Evolutionary conservation across 345 rosid species (phyloP).

Genomic region (Turritis glabra): DNA sequence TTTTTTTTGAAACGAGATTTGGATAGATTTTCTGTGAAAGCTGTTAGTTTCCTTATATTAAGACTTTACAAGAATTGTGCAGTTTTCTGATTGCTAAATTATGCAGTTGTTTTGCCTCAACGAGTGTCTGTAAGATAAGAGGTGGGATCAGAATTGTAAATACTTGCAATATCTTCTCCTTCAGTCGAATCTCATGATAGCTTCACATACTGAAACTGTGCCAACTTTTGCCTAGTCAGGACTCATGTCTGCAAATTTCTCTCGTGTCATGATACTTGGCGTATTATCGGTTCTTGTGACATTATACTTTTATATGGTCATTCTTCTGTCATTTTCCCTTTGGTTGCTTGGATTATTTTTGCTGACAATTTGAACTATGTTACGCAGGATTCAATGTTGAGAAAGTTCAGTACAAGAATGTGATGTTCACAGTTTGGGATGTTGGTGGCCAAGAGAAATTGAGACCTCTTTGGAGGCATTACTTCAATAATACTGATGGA

Average conservation of each 20-base stretch:
- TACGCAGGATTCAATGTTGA: conserved; percentile 92
- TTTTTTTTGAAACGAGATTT: not conserved
- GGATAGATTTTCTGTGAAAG: not conserved
- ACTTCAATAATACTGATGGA: conserved; percentile 97
- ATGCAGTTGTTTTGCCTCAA: not conserved
- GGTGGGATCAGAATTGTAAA: not conserved
- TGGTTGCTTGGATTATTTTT: not conserved
- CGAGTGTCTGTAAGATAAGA: not conserved
- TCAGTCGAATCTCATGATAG: not conserved
- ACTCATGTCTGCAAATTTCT: not conserved
- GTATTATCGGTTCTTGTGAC: not conserved
- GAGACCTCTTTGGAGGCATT: conserved; percentile 99
- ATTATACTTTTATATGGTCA: not conserved
- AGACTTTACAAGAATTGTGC: not conserved
- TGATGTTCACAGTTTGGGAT: conserved; percentile 98
- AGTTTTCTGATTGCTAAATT: not conserved
- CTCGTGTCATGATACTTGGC: not conserved
- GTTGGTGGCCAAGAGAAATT: conserved; percentile 99
- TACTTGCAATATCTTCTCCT: not conserved
- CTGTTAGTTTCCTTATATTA: not conserved
- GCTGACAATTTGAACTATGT: conserved; percentile 9
- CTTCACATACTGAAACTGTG: not conserved
- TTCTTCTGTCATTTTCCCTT: not conserved
- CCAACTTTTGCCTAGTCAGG: not conserved
- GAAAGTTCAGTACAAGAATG: conserved; percentile 99